A percentile compares a stretch with the other conserved stretches of the same genome.
These are phyloP conservation scores for Aegilops speltoides DNA, from an alignment of 176 grass and related monocot genomes.

Conservation along the genomic window DNA sequence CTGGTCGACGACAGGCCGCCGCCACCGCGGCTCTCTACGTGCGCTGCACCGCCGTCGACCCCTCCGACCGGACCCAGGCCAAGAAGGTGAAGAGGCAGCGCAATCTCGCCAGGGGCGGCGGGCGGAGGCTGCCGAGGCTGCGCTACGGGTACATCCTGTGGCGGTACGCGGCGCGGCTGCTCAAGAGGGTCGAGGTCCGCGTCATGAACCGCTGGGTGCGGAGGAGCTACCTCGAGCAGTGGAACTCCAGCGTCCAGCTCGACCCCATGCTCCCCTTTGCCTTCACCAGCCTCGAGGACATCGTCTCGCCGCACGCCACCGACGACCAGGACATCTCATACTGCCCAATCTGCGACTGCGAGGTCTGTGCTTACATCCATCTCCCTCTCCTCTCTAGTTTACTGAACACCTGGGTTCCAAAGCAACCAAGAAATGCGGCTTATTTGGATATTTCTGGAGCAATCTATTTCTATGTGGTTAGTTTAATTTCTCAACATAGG, in stretches of 20 bases:
- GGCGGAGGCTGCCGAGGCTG: slow-evolving; percentile 51
- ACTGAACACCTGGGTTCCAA: not conserved
- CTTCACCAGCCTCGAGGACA: slow-evolving; percentile 67
- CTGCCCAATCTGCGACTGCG: slow-evolving; percentile 87
- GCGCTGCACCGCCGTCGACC: slow-evolving; percentile 80
- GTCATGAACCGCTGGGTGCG: slow-evolving; percentile 70
- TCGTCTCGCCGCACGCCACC: slow-evolving; percentile 50
- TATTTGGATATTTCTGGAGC: not conserved
- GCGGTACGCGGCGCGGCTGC: slow-evolving; percentile 48
- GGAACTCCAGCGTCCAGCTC: slow-evolving; percentile 71
- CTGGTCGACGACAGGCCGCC: slow-evolving; percentile 26
- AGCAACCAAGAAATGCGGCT: not conserved
- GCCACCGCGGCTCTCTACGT: slow-evolving; percentile 59
- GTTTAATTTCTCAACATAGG: not conserved
- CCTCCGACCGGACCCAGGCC: slow-evolving; percentile 61
- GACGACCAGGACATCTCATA: slow-evolving; percentile 74
- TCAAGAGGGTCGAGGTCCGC: slow-evolving; percentile 54
- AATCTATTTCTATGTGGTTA: not conserved
- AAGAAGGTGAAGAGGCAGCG: slow-evolving; percentile 51
- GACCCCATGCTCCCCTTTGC: slow-evolving; percentile 90
- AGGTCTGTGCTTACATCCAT: slow-evolving; percentile 39
- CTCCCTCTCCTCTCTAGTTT: not conserved
- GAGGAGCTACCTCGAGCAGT: slow-evolving; percentile 81
- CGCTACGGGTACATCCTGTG: slow-evolving; percentile 83
- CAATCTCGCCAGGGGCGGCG: slow-evolving; percentile 31